Evolutionary conservation across 2,329 filamentous ascomycete genomes (phyloP).

Genomic region (Stagonosporopsis vannaccii): DNA sequence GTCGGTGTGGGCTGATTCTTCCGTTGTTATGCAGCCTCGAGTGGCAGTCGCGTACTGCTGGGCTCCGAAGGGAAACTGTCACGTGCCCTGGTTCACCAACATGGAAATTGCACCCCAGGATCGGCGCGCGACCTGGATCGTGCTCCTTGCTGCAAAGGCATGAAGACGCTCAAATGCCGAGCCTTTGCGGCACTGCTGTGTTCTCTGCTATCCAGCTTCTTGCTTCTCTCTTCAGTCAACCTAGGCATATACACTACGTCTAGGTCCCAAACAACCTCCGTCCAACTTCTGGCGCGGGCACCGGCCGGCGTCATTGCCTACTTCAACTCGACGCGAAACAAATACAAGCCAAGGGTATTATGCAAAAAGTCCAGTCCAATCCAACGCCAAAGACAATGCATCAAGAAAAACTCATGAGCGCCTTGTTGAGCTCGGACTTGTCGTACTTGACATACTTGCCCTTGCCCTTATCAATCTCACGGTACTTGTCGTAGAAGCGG

Average conservation of each 20-base stretch:
- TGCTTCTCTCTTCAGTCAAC: neutral
- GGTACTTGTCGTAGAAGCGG: constrained; percentile 95
- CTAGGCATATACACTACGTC: neutral
- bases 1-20: constrained; percentile 18
- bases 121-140: constrained; percentile 7
- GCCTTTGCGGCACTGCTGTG: neutral
- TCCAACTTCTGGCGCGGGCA: constrained; percentile 4
- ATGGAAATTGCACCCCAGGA: constrained; percentile 17
- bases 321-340: constrained; percentile 1
- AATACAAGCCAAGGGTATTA: constrained; percentile 44
- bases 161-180: neutral
- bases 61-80: constrained; percentile 28
- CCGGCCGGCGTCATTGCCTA: neutral
- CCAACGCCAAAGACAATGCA: constrained; percentile 27
- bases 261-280: constrained; percentile 1
- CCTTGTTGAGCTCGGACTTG: constrained; percentile 77
- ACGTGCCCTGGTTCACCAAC: constrained; percentile 33
- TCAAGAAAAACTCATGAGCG: constrained; percentile 58
- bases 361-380: constrained; percentile 33
- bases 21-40: constrained; percentile 24
- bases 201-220: neutral
- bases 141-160: neutral
- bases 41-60: constrained; percentile 34
- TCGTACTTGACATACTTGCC: constrained; percentile 99
- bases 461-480: constrained; percentile 96